phyloP scores from a whole-genome alignment of 345 rosid species.

The Eucalyptus sideroxylon region DNA sequence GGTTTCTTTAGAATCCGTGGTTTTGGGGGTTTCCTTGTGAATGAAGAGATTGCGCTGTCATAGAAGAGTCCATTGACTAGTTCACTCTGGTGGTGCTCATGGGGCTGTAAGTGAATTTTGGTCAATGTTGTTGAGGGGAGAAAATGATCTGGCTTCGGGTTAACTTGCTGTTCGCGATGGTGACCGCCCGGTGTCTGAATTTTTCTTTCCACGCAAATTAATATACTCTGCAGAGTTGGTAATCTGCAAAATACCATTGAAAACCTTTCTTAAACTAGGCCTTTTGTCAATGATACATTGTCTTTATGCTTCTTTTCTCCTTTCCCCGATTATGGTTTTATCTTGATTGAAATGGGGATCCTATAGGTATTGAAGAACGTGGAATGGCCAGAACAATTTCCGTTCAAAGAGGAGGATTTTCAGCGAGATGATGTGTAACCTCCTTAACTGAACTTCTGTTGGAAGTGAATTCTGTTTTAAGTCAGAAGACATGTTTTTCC shows the following conservation, averaged over 20 bases:
- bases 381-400: slow-evolving; percentile 81
- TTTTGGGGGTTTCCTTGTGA: background rate
- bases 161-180: background rate
- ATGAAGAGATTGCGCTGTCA: background rate
- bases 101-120: background rate
- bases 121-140: background rate
- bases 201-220: background rate
- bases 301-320: background rate
- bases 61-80: background rate
- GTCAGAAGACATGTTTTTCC: background rate
- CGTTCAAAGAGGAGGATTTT: slow-evolving; percentile 83
- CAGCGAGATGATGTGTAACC: slow-evolving; percentile 79
- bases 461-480: background rate
- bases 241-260: background rate
- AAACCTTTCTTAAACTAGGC: background rate
- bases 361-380: slow-evolving; percentile 57
- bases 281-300: background rate
- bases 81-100: background rate
- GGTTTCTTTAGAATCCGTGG: background rate
- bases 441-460: background rate
- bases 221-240: background rate
- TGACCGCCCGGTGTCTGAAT: background rate
- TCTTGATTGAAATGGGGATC: background rate
- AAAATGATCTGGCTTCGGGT: background rate
- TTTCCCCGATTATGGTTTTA: background rate